Base-by-base conservation (phyloP, 805 yeast species). In the Vanderwaltozyma yarrowii region DNA sequence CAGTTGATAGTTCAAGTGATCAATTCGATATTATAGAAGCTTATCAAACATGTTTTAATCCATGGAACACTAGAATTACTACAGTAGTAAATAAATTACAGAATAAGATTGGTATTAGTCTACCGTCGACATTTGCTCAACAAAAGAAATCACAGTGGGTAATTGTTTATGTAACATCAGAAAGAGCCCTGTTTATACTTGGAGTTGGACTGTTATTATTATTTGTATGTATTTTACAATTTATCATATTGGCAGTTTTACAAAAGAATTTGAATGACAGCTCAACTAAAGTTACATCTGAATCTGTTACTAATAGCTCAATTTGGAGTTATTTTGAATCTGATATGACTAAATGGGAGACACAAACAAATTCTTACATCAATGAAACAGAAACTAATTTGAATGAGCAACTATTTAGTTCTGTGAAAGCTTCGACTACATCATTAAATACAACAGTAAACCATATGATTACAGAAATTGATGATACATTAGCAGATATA, bases 331-430 rank as follows among this genome's bases (percentile, higher is more conserved):
- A 37, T 16, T 35, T 73, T 4, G 51, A 57, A 27, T 44, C 46
- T 1, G 66, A 70, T 5, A 38, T 73, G 24, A 32, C 44, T 17
- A 41, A 46, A 3, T 81, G 89, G 89, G 58, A 73, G 0, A 54
- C 58, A 26, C 61, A 66, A 12, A 75, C 87, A 0, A 86, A 86
- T 50, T 40, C 37, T 0, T 74, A 73, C 40, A 61, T 88, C 7
- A 46, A 56, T 5, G 36, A 44, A 0, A 70, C 77, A 30, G 78
- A 82, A 51, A 44, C 45, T 1, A 54, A 54, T 3, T 58, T 87
- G 24, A 92, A 92, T 56, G 61, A 67, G 3, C 72, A 77, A 27
- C 45, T 86, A 13, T 74, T 88, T 43, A 82, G 83, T 0, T 73
- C 82, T 74, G 67, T 84, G 1, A 66, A 69, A 37, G 64, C 66